These are phyloP conservation scores for Phyllosticta citrichinensis DNA, from an alignment of 2,329 filamentous ascomycete species.

Conservation along the genomic window DNA sequence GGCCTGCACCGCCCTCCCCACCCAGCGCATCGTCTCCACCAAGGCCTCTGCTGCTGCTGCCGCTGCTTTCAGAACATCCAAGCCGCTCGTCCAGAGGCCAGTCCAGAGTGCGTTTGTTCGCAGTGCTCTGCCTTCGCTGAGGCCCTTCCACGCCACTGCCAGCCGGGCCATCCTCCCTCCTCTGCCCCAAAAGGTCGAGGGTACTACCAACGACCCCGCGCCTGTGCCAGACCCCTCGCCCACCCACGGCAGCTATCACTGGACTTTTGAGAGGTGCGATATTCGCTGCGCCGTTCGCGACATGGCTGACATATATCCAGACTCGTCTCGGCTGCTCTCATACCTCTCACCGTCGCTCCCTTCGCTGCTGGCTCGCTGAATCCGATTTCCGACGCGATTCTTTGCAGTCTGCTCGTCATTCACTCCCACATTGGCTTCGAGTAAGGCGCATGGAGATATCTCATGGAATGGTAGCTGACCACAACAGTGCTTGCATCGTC, in stretches of 20 bases:
- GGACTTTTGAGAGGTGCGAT: slow-evolving; percentile 76
- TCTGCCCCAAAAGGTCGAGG: slow-evolving; percentile 74
- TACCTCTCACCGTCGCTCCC: slow-evolving; percentile 80
- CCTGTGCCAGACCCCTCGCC: slow-evolving; percentile 62
- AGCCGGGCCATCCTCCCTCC: slow-evolving; percentile 69
- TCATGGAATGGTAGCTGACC: neutral
- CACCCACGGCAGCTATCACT: slow-evolving; percentile 92
- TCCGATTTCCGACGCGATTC: slow-evolving; percentile 74
- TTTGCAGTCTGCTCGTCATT: slow-evolving; percentile 73
- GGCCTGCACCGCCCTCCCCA: slow-evolving; percentile 30
- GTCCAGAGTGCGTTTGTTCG: slow-evolving; percentile 32
- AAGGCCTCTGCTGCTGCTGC: slow-evolving; percentile 20
- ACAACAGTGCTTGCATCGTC: slow-evolving; percentile 56
- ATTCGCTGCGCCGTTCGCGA: slow-evolving; percentile 4
- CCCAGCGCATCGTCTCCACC: slow-evolving; percentile 36
- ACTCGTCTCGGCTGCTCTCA: slow-evolving; percentile 64
- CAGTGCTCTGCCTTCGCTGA: slow-evolving; percentile 31
- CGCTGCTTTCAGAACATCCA: slow-evolving; percentile 25
- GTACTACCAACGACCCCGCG: slow-evolving; percentile 77
- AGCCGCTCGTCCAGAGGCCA: slow-evolving; percentile 24
- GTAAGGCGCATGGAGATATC: slow-evolving; percentile 32
- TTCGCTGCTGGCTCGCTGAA: slow-evolving; percentile 89
- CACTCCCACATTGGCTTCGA: slow-evolving; percentile 97
- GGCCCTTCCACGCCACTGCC: slow-evolving; percentile 78
- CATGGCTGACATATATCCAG: slow-evolving; percentile 33